A percentile compares a stretch with the other conserved stretches of the same genome.
Evolutionary conservation across 148 eudicot genomes (phyloP).

Genomic region (Fallopia convolvulus): DNA sequence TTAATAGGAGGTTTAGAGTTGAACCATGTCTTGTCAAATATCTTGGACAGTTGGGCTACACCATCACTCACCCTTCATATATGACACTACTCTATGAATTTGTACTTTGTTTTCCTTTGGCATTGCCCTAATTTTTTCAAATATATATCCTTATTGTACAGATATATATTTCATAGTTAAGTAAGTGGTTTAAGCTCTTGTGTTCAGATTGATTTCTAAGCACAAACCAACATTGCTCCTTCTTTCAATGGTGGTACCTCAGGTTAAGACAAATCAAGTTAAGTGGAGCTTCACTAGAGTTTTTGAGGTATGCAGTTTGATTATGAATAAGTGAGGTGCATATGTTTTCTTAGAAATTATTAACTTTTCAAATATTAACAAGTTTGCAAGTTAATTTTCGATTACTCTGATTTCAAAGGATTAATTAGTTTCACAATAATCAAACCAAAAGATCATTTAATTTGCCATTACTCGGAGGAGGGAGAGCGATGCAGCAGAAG

Average conservation of each 20-base stretch:
- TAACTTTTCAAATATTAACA: constrained; percentile 18
- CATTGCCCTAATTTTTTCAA: not conserved
- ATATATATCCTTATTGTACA: not conserved
- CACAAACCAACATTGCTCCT: constrained; percentile 96
- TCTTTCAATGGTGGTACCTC: constrained; percentile 83
- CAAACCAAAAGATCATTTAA: too few relatives aligned
- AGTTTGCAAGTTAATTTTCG: constrained; percentile 17
- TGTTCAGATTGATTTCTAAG: constrained; percentile 81
- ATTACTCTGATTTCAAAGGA: constrained; percentile 8
- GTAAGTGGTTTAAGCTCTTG: not conserved
- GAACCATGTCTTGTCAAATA: not conserved
- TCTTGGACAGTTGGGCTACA: not conserved
- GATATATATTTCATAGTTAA: not conserved
- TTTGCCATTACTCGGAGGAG: too few relatives aligned
- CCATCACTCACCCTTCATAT: not conserved
- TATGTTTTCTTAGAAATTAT: constrained; percentile 4
- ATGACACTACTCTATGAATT: not conserved
- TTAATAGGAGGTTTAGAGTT: not conserved
- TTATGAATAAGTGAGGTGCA: constrained; percentile 9
- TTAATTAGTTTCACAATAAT: too few relatives aligned
- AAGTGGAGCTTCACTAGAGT: constrained; percentile 88
- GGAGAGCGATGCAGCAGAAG: too few relatives aligned
- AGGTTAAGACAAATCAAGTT: constrained; percentile 77
- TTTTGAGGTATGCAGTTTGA: constrained; percentile 61
- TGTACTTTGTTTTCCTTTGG: not conserved